Conservation (phyloP, 495 filamentous ascomycete genomes). For the Lophium mytilinum region DNA sequence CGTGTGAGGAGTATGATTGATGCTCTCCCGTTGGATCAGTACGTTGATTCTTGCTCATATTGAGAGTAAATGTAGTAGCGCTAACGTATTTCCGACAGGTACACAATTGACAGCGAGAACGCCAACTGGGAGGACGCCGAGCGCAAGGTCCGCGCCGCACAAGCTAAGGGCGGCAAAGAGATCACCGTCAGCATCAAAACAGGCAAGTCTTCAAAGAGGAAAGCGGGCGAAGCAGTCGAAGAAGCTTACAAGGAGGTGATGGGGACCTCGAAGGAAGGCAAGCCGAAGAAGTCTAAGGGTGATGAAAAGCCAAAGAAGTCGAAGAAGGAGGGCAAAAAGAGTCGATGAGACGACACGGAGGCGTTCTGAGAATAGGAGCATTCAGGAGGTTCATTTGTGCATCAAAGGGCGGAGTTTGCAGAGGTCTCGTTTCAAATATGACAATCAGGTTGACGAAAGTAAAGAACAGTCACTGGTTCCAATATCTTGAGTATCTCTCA, state of each 20-base stretch:
- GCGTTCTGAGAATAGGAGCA: too few species aligned
- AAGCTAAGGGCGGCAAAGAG: conserved; percentile 46
- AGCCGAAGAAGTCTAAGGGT: conserved; percentile 9
- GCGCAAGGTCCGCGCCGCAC: conserved; percentile 53
- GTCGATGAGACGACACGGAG: too few species aligned
- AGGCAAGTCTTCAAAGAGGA: conserved; percentile 62
- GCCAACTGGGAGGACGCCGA: conserved; percentile 78
- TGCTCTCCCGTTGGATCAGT: conserved; percentile 80
- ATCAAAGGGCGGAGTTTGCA: too few species aligned
- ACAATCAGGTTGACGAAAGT: too few species aligned
- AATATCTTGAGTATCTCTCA: too few species aligned
- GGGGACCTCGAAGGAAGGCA: conserved; percentile 42
- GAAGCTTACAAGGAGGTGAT: conserved; percentile 38
- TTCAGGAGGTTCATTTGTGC: too few species aligned
- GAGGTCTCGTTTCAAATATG: too few species aligned
- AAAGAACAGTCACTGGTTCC: too few species aligned
- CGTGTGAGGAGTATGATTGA: conserved; percentile 82
- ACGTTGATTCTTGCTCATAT: conserved; percentile 34
- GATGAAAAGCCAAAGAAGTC: background rate
- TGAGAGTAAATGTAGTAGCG: background rate
- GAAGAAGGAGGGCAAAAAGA: too few species aligned
- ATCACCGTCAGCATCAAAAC: conserved; percentile 78
- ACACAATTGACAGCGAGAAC: conserved; percentile 65
- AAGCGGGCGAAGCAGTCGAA: conserved; percentile 61
- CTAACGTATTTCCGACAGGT: conserved; percentile 45